Conservation (phyloP, 2,329 filamentous ascomycete species). For the Trichoderma sp. region DNA sequence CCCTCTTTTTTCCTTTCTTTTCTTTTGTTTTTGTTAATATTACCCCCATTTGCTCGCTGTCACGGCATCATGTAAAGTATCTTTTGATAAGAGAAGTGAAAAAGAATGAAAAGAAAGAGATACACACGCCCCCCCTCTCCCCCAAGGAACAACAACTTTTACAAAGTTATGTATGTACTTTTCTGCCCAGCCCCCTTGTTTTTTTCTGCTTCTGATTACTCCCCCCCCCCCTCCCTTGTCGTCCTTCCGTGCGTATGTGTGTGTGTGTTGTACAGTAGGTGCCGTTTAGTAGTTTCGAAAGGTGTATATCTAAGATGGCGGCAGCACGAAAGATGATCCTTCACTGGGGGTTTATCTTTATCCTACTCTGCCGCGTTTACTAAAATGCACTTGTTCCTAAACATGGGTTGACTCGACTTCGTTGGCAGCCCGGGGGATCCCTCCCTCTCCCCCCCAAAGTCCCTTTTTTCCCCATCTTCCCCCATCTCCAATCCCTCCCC, state of each 20-base stretch:
- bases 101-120: background rate
- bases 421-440: background rate
- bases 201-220: background rate
- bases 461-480: background rate
- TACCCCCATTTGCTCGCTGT: constrained; percentile 3
- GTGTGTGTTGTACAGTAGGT: background rate
- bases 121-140: background rate
- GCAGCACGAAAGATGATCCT: constrained; percentile 2
- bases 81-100: constrained; percentile 2
- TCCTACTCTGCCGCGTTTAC: background rate
- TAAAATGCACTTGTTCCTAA: constrained; percentile 9
- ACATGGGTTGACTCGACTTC: constrained; percentile 6
- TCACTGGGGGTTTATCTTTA: background rate
- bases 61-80: background rate
- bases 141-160: background rate
- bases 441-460: too few relatives aligned
- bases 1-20: too few relatives aligned
- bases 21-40: background rate
- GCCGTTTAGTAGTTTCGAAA: background rate
- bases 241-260: background rate
- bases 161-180: too few relatives aligned
- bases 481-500: too few relatives aligned
- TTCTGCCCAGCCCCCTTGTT: constrained; percentile 3
- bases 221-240: background rate
- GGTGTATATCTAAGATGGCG: constrained; percentile 3